Evolutionary conservation across 2,329 filamentous ascomycete species (phyloP).

Genomic region (Phialophora chinensis): DNA sequence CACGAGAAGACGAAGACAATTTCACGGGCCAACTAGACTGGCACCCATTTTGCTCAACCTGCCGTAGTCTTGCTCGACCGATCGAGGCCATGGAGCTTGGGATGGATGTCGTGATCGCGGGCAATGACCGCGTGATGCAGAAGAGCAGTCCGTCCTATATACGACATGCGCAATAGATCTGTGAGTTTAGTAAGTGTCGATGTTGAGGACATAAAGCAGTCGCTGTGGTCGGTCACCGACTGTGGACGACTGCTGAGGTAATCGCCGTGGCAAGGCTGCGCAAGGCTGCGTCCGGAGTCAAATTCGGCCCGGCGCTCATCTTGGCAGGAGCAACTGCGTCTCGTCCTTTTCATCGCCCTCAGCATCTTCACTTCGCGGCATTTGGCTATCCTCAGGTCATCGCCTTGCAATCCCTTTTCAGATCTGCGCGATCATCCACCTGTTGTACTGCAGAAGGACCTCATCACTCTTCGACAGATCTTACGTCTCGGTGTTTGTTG

Average conservation of each 20-base stretch:
- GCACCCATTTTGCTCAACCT: not conserved
- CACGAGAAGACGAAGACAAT: not conserved
- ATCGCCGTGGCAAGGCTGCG: not conserved
- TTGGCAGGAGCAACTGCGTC: not conserved
- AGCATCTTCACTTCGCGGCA: not conserved
- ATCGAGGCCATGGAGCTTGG: not conserved
- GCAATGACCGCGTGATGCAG: not conserved
- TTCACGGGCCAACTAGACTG: not conserved
- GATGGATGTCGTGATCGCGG: not conserved
- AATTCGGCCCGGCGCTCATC: not conserved
- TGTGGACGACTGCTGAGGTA: not conserved
- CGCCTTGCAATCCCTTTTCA: not conserved
- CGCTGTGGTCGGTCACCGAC: not conserved
- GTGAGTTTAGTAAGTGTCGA: not conserved
- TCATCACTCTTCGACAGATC: not conserved
- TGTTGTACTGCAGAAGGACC: not conserved
- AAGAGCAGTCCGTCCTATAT: not conserved
- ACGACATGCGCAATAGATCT: not conserved
- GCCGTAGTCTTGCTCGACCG: not conserved
- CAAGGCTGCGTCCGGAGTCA: not conserved
- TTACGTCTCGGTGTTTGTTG: not conserved
- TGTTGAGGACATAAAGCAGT: not conserved
- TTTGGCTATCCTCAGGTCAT: not conserved
- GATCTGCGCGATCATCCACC: not conserved
- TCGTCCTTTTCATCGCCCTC: not conserved